These are phyloP conservation scores for Podila minutissima DNA, from an alignment of 192 early-diverging fungal genomes.

Conservation along the genomic window DNA sequence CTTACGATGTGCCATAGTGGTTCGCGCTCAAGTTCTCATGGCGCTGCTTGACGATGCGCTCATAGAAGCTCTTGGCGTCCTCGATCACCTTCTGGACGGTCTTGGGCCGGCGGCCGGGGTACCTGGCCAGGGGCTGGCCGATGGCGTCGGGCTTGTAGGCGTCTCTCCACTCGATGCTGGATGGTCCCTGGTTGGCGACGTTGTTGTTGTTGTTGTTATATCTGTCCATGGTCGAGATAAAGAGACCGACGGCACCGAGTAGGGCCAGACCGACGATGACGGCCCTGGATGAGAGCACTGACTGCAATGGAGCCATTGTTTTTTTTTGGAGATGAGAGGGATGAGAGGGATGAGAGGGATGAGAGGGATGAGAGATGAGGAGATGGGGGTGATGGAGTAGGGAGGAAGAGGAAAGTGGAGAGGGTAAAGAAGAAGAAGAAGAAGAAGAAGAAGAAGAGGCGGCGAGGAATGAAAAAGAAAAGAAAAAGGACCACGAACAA, in stretches of 20 bases:
- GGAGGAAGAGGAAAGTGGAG: neutral
- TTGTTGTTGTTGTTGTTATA: neutral
- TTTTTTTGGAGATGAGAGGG: neutral
- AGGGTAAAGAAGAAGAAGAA: neutral
- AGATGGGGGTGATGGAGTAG: neutral
- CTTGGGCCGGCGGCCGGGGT: slow-evolving; percentile 22
- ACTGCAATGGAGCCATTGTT: slow-evolving; percentile 24
- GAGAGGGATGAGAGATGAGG: too few relatives aligned
- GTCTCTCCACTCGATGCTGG: slow-evolving; percentile 18
- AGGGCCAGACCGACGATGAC: slow-evolving; percentile 20
- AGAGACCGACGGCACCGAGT: slow-evolving; percentile 19
- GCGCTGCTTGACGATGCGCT: slow-evolving; percentile 23
- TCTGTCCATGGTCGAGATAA: slow-evolving; percentile 32
- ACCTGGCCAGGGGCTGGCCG: slow-evolving; percentile 7
- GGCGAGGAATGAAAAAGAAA: too few relatives aligned
- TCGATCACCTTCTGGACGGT: slow-evolving; percentile 30
- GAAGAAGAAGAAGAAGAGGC: neutral
- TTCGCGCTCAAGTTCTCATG: neutral
- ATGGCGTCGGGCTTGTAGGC: neutral
- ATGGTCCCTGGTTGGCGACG: neutral
- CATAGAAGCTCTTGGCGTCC: slow-evolving; percentile 25
- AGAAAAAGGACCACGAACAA: too few relatives aligned
- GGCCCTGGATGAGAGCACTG: slow-evolving; percentile 23
- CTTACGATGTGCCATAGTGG: slow-evolving; percentile 19
- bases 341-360: neutral